phyloP scores from a whole-genome alignment of 1,284 basidiomycete species.

The Clitocybe nebularis region DNA sequence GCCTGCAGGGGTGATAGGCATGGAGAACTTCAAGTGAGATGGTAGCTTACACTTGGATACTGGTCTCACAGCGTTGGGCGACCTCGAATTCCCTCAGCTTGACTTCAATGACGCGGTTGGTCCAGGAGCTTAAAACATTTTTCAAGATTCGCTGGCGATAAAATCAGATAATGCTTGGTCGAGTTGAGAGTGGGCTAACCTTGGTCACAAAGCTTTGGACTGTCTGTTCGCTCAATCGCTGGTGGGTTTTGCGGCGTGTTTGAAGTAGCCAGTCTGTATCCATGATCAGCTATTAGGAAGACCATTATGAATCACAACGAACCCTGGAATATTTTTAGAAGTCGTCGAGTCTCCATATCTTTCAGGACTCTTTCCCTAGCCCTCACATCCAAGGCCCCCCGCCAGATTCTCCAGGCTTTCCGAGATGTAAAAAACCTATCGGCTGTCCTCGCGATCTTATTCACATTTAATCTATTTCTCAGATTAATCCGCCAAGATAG shows the following conservation, averaged over 20 bases:
- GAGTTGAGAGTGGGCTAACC: conserved; percentile 27
- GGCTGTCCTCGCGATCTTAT: conserved; percentile 57
- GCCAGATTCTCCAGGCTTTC: conserved; percentile 52
- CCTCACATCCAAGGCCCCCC: conserved; percentile 43
- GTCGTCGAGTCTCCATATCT: conserved; percentile 35
- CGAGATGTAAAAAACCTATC: conserved; percentile 52
- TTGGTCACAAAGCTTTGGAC: conserved; percentile 36
- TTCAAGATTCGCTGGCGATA: conserved; percentile 47
- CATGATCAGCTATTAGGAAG: conserved; percentile 14
- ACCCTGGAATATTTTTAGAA: conserved; percentile 46
- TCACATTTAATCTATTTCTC: conserved; percentile 44
- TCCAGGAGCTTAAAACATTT: conserved; percentile 54
- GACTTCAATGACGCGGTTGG: conserved; percentile 64
- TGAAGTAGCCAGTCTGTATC: conserved; percentile 46
- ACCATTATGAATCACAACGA: conserved; percentile 15
- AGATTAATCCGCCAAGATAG: conserved; percentile 57
- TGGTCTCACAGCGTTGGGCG: conserved; percentile 44
- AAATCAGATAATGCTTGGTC: not conserved
- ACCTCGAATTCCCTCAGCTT: conserved; percentile 69
- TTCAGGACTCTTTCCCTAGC: conserved; percentile 44
- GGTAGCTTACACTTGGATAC: conserved; percentile 42
- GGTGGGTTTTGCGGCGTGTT: conserved; percentile 30
- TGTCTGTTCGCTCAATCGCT: conserved; percentile 35
- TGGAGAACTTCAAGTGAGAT: conserved; percentile 4
- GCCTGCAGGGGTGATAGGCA: conserved; percentile 28